Evolutionary conservation across 306 rosid species (phyloP).

Genomic region (Vigna trinervia): DNA sequence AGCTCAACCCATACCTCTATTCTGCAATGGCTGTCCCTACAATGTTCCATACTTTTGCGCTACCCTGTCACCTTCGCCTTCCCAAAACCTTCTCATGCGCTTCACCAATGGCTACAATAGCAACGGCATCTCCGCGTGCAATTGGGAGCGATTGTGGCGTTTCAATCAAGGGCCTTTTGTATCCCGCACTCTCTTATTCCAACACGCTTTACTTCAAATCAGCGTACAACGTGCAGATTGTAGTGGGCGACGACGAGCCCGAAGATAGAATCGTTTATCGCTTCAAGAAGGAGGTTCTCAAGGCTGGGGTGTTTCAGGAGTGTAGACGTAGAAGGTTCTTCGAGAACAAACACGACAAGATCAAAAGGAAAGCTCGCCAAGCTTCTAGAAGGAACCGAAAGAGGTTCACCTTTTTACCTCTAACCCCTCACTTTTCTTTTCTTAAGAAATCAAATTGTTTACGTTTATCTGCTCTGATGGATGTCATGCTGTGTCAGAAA

Average conservation of each 20-base stretch:
- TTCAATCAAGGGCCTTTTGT: background rate
- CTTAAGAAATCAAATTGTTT: background rate
- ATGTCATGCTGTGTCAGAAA: no score
- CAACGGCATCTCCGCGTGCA: background rate
- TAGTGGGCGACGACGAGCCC: background rate
- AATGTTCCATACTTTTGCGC: background rate
- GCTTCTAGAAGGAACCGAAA: background rate
- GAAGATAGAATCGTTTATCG: no score
- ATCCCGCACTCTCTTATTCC: background rate
- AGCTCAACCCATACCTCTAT: background rate
- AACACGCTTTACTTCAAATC: background rate
- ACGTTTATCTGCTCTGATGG: no score
- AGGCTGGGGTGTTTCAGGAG: no score
- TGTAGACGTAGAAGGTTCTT: no score
- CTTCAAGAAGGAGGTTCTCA: no score
- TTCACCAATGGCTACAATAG: background rate
- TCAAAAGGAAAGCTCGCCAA: background rate
- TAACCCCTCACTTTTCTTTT: background rate
- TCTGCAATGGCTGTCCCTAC: background rate
- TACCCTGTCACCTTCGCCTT: background rate
- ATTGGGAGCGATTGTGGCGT: background rate
- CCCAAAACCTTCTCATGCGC: background rate
- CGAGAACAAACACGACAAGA: no score
- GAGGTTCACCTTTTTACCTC: background rate
- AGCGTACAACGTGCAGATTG: background rate